Percentiles rank a stretch among this genome's conserved stretches.
These are phyloP conservation scores for Russula lepida DNA, from an alignment of 768 basidiomycete genomes.

Conservation along the genomic window DNA sequence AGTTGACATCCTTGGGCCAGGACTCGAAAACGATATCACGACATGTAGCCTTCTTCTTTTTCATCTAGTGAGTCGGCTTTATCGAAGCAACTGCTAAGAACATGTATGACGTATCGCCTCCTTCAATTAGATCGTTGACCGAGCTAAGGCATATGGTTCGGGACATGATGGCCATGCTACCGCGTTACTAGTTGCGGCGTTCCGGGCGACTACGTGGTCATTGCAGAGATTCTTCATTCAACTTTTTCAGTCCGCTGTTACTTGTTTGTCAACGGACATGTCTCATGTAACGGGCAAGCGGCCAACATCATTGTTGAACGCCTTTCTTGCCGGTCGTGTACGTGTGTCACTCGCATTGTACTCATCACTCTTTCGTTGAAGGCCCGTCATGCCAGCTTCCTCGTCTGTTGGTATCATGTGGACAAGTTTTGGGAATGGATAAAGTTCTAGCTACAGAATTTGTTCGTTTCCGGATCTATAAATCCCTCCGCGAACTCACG, in stretches of 20 bases:
- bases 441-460: conserved; percentile 46
- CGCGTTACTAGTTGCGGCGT: conserved; percentile 45
- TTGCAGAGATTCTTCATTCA: conserved; percentile 61
- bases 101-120: neutral
- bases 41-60: conserved; percentile 19
- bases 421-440: conserved; percentile 44
- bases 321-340: conserved; percentile 67
- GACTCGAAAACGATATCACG: conserved; percentile 13
- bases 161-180: conserved; percentile 34
- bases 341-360: conserved; percentile 23
- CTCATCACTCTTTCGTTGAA: conserved; percentile 1
- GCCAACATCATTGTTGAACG: conserved; percentile 48
- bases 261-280: conserved; percentile 48
- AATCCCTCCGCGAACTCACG: neutral
- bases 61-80: conserved; percentile 14
- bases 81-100: neutral
- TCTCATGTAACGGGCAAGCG: conserved; percentile 27
- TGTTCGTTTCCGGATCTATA: conserved; percentile 33
- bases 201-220: conserved; percentile 57
- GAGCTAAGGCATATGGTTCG: conserved; percentile 14
- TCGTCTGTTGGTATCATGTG: conserved; percentile 45
- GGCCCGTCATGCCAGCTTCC: conserved; percentile 42
- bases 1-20: conserved; percentile 20
- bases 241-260: conserved; percentile 52
- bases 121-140: conserved; percentile 9